Percentiles rank a stretch among this genome's conserved stretches.
These are phyloP conservation scores for Didymosphaeria variabile DNA, from an alignment of 2,329 filamentous ascomycete species.

Conservation along the genomic window DNA sequence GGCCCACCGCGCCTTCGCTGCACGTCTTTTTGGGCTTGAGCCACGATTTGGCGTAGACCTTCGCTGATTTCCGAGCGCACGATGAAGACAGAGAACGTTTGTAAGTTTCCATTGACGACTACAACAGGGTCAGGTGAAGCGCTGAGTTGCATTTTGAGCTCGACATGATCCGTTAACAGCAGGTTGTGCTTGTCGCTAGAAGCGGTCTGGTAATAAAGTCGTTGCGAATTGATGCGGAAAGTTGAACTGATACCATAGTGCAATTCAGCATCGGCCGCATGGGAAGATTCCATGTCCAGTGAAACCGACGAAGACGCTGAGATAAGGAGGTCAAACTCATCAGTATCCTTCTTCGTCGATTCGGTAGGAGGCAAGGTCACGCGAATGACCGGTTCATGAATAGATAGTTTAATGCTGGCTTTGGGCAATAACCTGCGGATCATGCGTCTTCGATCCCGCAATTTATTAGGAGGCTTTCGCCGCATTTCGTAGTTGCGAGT, in stretches of 20 bases:
- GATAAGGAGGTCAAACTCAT: slow-evolving; percentile 94
- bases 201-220: slow-evolving; percentile 93
- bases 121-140: slow-evolving; percentile 88
- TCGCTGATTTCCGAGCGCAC: slow-evolving; percentile 92
- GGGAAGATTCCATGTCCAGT: slow-evolving; percentile 93
- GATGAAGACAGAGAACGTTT: slow-evolving; percentile 89
- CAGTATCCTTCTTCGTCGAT: slow-evolving; percentile 63
- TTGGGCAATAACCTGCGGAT: slow-evolving; percentile 94
- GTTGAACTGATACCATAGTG: slow-evolving; percentile 88
- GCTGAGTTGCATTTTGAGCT: slow-evolving; percentile 84
- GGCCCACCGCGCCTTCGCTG: slow-evolving; percentile 43
- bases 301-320: slow-evolving; percentile 94
- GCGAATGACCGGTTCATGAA: slow-evolving; percentile 94
- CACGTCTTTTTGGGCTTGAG: slow-evolving; percentile 72
- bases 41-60: slow-evolving; percentile 89
- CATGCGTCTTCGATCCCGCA: slow-evolving; percentile 61
- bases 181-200: slow-evolving; percentile 85
- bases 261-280: slow-evolving; percentile 81
- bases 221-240: slow-evolving; percentile 83
- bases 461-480: slow-evolving; percentile 35
- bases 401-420: slow-evolving; percentile 91
- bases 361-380: slow-evolving; percentile 86
- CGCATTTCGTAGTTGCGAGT: slow-evolving; percentile 61
- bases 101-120: slow-evolving; percentile 78
- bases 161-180: slow-evolving; percentile 85